Base-by-base conservation (phyloP, 768 basidiomycete genomes). In the Lanmaoa rubissima region DNA sequence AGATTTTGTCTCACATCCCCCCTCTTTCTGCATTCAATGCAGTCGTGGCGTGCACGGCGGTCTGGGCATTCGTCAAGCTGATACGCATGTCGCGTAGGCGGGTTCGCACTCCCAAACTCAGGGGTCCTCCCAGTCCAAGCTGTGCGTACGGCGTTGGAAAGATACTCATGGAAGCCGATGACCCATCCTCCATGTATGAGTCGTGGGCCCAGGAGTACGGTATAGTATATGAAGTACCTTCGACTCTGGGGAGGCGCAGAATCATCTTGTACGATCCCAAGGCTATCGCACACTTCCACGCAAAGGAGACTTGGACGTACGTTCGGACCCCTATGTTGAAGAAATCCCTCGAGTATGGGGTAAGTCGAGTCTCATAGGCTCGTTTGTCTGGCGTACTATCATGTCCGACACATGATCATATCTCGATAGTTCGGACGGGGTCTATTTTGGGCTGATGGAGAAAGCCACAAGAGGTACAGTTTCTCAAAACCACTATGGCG, bases 401-500 rank as follows among this genome's bases (percentile, higher is more conserved):
- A 10, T 11, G 16, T 14, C n/a, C 35, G n/a, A 35, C 41, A 0
- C 48, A 39, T 31, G 24, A 13, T n/a, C 9, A 12, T 39, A 3
- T 5, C 28, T 31, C 28, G 7, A 31, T 35, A 63, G 54, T 51
- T 62, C 34, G 75, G 76, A 7, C 63, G 61, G 17, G 74, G 75
- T 2, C 43, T 78, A 1, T 38, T 68, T 11, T 63, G 48, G 58
- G 59, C 66, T 2, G 69, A 76, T 35, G 75, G 77, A 13, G 80
- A 82, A 16, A 74, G 69, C 51, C 81, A 83, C 46, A 72, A 66
- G 45, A 70, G 79, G 79, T 74, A 48, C 7, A 24, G 55, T 55
- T 24, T 5, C 7, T 17, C 28, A 0, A 8, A 5, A 12, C 3
- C 1, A 9, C 16, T 10, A 6, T 43, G 24, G 13, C 9, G 6